Base-by-base conservation (phyloP, 495 filamentous ascomycete genomes). In the Tuber magnatum region DNA sequence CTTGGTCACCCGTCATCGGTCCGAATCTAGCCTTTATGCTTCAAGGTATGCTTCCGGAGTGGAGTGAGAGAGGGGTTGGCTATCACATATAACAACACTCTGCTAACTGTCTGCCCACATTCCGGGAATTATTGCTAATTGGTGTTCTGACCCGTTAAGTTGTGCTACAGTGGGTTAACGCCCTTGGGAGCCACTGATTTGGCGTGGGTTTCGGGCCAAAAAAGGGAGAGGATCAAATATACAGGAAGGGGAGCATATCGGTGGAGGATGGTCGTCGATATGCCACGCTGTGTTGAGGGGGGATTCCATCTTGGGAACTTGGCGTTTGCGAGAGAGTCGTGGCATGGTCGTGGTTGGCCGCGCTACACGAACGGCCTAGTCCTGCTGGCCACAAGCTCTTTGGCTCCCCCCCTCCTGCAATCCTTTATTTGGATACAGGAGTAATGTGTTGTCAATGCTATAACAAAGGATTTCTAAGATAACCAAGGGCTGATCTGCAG, bases 401-500 rank as follows among this genome's bases (percentile, higher is more conserved):
- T 65, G 12, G 56, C 56, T 61, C 51, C 56, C 14, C 12, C 51
- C 16, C 28, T 65, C 56, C 56, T 65, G 56, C 56, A 35, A 35
- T 28, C 28, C 14, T 35, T 18, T 35, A 20, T 65, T 65, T 20
- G 5, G 56, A 35, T 35, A 4, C 56, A 65, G 56, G 56, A 65
- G 56, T 35, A 65, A 65, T 65, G 56, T 35, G 56, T 35, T 65
- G 56, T 65, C 56, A 65, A 18, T 35, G 28, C 14, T 65, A 65
- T 65, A 65, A 65, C 56, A 65, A 65, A 65, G 56, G 56, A 35
- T 65, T 65, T 35, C 28, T 28, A 65, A 28, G 56, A 32, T 65
- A 35, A 7, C 28, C 56, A 35, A 35, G 56, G 56, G 56, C 4
- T 35, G 7, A 35, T 35, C 56, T 65, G 56, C 56, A 2, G 56